These are phyloP conservation scores for Microcyclospora tardicrescens DNA, from an alignment of 2,329 filamentous ascomycete species.

Conservation along the genomic window DNA sequence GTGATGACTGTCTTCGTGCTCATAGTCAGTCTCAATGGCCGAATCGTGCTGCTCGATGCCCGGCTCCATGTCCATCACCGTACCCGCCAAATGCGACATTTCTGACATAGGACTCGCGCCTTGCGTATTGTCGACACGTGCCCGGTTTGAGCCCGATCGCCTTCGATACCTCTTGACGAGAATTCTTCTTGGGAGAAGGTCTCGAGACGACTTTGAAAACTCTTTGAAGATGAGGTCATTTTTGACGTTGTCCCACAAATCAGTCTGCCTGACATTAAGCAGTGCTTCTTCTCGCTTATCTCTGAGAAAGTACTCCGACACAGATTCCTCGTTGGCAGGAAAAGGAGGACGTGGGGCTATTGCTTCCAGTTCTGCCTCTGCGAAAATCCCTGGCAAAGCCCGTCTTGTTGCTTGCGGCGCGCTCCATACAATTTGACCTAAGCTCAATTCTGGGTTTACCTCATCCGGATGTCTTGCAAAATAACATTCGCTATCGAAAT, in stretches of 20 bases:
- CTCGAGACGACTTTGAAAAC: conserved; percentile 29
- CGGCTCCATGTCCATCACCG: not conserved
- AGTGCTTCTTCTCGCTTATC: conserved; percentile 32
- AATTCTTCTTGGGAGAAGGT: conserved; percentile 31
- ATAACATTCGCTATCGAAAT: conserved; percentile 31
- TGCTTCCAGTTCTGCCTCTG: conserved; percentile 32
- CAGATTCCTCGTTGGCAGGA: conserved; percentile 30
- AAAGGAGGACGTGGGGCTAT: conserved; percentile 25
- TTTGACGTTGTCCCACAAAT: conserved; percentile 37
- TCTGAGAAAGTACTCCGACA: conserved; percentile 37
- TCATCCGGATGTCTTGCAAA: conserved; percentile 33
- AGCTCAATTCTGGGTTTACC: conserved; percentile 30
- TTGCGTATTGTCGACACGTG: conserved; percentile 2
- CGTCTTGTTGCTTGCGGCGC: conserved; percentile 31
- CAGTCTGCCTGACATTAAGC: conserved; percentile 36
- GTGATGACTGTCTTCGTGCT: not conserved
- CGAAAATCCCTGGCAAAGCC: conserved; percentile 30
- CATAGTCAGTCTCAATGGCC: not conserved
- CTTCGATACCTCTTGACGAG: conserved; percentile 14
- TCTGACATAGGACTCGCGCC: not conserved
- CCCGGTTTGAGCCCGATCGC: conserved; percentile 12
- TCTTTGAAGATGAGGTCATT: conserved; percentile 38
- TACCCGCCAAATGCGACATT: conserved; percentile 1
- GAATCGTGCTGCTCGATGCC: not conserved
- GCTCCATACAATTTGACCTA: conserved; percentile 33